These are phyloP conservation scores for Brassica rapa DNA, from an alignment of 345 rosid species.

Conservation along the genomic window DNA sequence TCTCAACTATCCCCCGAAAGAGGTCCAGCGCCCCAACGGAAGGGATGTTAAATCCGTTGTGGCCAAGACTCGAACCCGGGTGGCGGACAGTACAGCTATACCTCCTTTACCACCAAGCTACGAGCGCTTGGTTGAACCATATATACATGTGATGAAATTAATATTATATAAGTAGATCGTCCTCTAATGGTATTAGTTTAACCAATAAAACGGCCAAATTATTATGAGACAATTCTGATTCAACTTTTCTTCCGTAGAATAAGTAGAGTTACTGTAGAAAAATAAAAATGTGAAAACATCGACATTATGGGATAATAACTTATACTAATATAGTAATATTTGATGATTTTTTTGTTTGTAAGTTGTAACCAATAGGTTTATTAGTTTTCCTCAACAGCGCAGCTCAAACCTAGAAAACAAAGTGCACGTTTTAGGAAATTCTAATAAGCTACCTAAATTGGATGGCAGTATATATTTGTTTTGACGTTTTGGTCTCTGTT, in stretches of 20 bases:
- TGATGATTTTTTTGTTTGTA: not conserved
- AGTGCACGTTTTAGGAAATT: not conserved
- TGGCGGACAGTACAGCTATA: too few relatives aligned
- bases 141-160: not conserved
- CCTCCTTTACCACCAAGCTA: too few relatives aligned
- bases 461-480: not conserved
- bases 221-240: not conserved
- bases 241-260: not conserved
- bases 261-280: not conserved
- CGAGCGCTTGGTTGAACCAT: too few relatives aligned
- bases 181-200: not conserved
- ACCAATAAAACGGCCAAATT: not conserved
- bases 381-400: not conserved
- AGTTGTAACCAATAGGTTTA: not conserved
- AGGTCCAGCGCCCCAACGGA: too few relatives aligned
- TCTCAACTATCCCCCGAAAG: too few relatives aligned
- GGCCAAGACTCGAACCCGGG: too few relatives aligned
- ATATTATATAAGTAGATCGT: not conserved
- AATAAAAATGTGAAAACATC: not conserved
- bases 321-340: not conserved
- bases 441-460: not conserved
- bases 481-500: too few relatives aligned
- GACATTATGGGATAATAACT: not conserved
- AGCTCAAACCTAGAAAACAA: not conserved
- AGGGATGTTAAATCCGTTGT: too few relatives aligned